Percentiles rank a stretch among this genome's conserved stretches.
Evolutionary conservation across 805 yeast species (phyloP).

Genomic region (Kuraishia cidri): DNA sequence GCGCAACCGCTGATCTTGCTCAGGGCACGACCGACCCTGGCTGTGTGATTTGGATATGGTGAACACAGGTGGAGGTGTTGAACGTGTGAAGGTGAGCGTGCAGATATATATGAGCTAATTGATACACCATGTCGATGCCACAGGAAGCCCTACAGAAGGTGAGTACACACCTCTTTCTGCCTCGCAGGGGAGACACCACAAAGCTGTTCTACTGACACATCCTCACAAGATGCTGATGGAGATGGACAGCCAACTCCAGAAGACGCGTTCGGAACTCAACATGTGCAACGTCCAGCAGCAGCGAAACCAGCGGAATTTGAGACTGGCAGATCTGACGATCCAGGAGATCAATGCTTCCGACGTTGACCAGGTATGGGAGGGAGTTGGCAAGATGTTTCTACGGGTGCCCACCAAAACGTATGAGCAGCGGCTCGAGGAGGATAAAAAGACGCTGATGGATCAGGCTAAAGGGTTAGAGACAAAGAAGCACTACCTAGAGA

Average conservation of each 20-base stretch:
- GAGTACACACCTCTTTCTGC: slow-evolving; percentile 2
- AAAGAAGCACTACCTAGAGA: slow-evolving; percentile 64
- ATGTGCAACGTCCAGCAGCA: slow-evolving; percentile 44
- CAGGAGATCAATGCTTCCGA: slow-evolving; percentile 39
- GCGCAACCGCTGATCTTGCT: too few relatives aligned
- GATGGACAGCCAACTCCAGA: slow-evolving; percentile 56
- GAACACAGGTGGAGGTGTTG: too few relatives aligned
- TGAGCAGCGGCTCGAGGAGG: slow-evolving; percentile 35
- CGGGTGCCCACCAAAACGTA: slow-evolving; percentile 35
- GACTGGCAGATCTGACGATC: slow-evolving; percentile 46
- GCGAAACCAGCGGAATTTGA: slow-evolving; percentile 37
- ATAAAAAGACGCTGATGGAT: slow-evolving; percentile 47
- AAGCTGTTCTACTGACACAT: too few relatives aligned
- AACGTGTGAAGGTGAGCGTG: too few relatives aligned
- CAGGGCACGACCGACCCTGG: too few relatives aligned
- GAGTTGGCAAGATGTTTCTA: slow-evolving; percentile 73
- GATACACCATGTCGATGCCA: slow-evolving; percentile 26
- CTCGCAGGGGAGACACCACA: neutral
- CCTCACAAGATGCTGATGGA: slow-evolving; percentile 41
- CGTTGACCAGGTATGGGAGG: slow-evolving; percentile 63
- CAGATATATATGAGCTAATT: too few relatives aligned
- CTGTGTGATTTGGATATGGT: too few relatives aligned
- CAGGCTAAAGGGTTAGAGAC: slow-evolving; percentile 51
- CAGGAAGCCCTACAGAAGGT: slow-evolving; percentile 34
- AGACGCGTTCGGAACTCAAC: slow-evolving; percentile 50